phyloP scores from a whole-genome alignment of 805 yeast genomes.

The Blastobotrys americana region DNA sequence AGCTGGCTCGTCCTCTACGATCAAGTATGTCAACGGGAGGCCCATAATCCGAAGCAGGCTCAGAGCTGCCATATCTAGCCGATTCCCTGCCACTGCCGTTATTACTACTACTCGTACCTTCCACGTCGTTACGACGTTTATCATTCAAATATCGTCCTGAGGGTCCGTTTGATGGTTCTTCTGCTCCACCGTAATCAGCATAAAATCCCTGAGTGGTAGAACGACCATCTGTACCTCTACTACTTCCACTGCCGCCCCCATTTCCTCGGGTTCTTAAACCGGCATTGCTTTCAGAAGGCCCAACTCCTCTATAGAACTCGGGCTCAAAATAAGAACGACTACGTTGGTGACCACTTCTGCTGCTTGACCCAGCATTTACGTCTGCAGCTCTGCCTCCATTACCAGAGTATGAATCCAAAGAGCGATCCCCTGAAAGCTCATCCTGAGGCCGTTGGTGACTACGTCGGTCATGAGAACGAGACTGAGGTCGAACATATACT shows the following conservation, averaged over 20 bases:
- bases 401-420: background rate
- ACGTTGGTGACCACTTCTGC: background rate
- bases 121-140: no score
- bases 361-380: no score
- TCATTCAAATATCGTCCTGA: no score
- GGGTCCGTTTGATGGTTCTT: no score
- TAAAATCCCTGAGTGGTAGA: background rate
- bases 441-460: no score
- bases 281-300: background rate
- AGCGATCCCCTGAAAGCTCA: no score
- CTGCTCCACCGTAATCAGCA: no score
- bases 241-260: background rate
- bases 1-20: background rate
- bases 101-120: background rate
- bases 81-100: background rate
- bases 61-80: no score
- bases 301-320: background rate
- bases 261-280: no score
- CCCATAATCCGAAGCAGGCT: no score
- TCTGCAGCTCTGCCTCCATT: background rate
- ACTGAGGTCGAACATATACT: background rate
- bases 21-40: background rate
- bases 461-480: background rate
- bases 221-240: no score
- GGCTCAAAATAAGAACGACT: background rate